Percentiles rank a stretch among this genome's conserved stretches.
Conservation (phyloP, 345 rosid genomes). For the Aethionema arabicum region DNA sequence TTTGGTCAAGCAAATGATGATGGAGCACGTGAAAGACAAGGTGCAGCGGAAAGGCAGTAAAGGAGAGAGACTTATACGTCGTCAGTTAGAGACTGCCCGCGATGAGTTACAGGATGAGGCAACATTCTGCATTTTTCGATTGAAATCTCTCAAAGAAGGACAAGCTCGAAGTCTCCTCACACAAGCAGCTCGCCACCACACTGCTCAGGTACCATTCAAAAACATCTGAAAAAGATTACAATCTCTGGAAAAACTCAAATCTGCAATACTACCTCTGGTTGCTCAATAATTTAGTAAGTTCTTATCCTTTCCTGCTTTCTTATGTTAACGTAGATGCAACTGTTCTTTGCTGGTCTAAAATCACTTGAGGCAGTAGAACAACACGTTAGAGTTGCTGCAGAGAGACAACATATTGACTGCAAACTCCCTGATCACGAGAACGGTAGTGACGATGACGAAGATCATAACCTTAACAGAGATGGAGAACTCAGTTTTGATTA, state of each 20-base stretch:
- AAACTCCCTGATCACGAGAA: conserved; percentile 65
- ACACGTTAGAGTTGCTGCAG: conserved; percentile 60
- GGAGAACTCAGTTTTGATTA: conserved; percentile 92
- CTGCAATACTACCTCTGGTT: background rate
- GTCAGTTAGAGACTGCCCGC: conserved; percentile 71
- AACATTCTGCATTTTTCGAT: conserved; percentile 72
- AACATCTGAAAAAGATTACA: background rate
- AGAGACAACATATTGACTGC: conserved; percentile 80
- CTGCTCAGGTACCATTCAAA: conserved; percentile 75
- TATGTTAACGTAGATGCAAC: conserved; percentile 55
- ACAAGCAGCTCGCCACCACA: conserved; percentile 92
- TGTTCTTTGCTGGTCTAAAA: conserved; percentile 72
- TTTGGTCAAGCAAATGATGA: conserved; percentile 63
- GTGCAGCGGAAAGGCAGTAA: conserved; percentile 67
- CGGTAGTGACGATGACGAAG: conserved; percentile 57
- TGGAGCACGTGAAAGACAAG: conserved; percentile 74
- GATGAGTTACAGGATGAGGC: conserved; percentile 81
- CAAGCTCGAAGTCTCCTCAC: conserved; percentile 90
- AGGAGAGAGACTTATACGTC: conserved; percentile 55
- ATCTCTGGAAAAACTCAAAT: conserved; percentile 2
- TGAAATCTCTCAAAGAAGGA: conserved; percentile 92
- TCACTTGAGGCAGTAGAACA: conserved; percentile 84
- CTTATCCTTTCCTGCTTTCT: conserved; percentile 13
- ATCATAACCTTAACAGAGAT: conserved; percentile 46
- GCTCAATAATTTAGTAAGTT: conserved; percentile 5